Base-by-base conservation (phyloP, 2,329 filamentous ascomycete genomes). In the Coleophoma cylindrospora region DNA sequence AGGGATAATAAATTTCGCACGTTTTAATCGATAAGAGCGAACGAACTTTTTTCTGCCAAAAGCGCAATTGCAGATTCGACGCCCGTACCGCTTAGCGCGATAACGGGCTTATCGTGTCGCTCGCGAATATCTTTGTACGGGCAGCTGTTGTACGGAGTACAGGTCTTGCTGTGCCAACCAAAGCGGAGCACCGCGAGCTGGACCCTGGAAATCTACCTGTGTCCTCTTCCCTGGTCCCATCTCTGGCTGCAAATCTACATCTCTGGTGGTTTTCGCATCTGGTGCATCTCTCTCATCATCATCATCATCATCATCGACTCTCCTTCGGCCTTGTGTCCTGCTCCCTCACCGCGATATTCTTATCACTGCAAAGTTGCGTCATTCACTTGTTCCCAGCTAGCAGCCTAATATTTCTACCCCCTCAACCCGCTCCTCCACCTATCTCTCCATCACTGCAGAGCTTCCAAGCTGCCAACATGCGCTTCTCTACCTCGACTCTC, bases 401-500 rank as follows among this genome's bases (percentile, higher is more conserved):
- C 43, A 52, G 50, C 48, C 48, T 53, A 54, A 27, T 47, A 33
- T 22, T 40, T 17, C 21, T 14, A 40, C 40, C 38, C 50, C 36
- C 17, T 44, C 45, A 27, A 10, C 27, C 49, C 44, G 22, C 36
- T 3, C 6, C 14, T 14, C 36, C 4, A n/a, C 36, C 36, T 38
- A 38, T 27, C 27, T 27, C 9, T 27, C 6, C 27, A 27, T 27
- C 27, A 27, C 9, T 27, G 9, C 4, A 27, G 27, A 27, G 27
- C 7, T 27, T 27, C 27, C 6, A 27, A 27, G 27, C 27, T 27
- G 22, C 34, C 49, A 57, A 45, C 21, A 85, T 85, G 82, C 81
- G 79, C 65, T 76, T 84, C 69, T 76, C 79, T 50, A 63, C 68
- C 50, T 65, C 74, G 56, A 57, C 76, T 49, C 62, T 78, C 47